Percentiles rank a stretch among this genome's conserved stretches.
Evolutionary conservation across 2,329 filamentous ascomycete genomes (phyloP).

Genomic region (Trichoderma guizhouense): DNA sequence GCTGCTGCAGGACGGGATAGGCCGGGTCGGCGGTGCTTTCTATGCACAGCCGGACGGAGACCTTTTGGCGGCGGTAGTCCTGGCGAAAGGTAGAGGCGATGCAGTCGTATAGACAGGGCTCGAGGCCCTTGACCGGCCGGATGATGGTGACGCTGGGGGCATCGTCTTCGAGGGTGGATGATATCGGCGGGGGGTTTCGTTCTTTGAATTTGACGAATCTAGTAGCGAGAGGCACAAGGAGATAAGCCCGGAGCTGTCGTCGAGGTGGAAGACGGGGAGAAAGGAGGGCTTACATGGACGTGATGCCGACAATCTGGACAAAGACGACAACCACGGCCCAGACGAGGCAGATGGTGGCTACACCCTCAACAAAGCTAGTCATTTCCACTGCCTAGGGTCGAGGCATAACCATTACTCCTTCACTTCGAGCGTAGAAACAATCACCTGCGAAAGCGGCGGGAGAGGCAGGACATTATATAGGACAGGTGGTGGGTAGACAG

Average conservation of each 20-base stretch:
- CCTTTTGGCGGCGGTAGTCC: conserved; percentile 70
- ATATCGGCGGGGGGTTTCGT: conserved; percentile 47
- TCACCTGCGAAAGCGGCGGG: conserved; percentile 1
- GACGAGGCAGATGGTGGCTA: conserved; percentile 47
- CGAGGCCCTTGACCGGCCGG: conserved; percentile 87
- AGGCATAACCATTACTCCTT: conserved; percentile 15
- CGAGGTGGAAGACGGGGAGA: neutral
- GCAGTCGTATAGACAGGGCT: conserved; percentile 87
- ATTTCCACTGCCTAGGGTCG: conserved; percentile 23
- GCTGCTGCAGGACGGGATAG: conserved; percentile 65
- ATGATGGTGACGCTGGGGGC: conserved; percentile 86
- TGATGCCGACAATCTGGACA: conserved; percentile 55
- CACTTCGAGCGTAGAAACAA: neutral
- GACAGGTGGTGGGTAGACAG: neutral
- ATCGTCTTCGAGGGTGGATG: conserved; percentile 49
- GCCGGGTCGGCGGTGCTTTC: conserved; percentile 72
- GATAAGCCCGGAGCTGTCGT: neutral
- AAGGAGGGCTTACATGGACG: conserved; percentile 47
- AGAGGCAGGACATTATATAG: neutral
- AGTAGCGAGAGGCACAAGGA: neutral
- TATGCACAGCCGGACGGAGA: conserved; percentile 82
- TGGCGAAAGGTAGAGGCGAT: conserved; percentile 82
- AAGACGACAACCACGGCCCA: conserved; percentile 53
- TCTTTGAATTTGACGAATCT: conserved; percentile 54
- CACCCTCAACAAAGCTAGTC: conserved; percentile 31